Base-by-base conservation (phyloP, 257 asterid genomes). In the Solanum habrochaites region DNA sequence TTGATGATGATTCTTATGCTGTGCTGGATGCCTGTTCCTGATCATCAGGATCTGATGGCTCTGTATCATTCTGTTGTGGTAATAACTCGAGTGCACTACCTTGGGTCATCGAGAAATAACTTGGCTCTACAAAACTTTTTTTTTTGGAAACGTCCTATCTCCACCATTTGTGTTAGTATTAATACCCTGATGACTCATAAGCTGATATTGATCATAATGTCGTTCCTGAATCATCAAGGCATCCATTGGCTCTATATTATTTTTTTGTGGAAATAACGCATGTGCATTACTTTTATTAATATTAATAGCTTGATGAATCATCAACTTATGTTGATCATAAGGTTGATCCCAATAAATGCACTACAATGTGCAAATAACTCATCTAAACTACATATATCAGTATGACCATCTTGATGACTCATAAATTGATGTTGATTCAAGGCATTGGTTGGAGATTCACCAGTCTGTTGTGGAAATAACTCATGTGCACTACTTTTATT, bases 401-500 rank as follows among this genome's bases (percentile, higher is more conserved):
- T 70, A 90, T 85, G 88, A 66, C 90, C 83, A 2, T 87, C 62
- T 56, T 85, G 89, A 29, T 89, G 94, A 39, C 86, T 95, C 18
- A 91, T 40, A 40, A 35, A 58, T 1, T 58, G 73, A 32, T 83
- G 23, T 58, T 58, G 66, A 16, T 6, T 58, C 66, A 20, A 20
- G 6, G 1, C 6, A 49, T 49, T 6, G 0, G 3, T 49, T 49
- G 60, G 7, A 1, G 16, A 7, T 49, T 4, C 60, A 49, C 2
- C 21, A 4, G 6, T 49, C 60, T 15, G 21, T 49, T 49, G 60
- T 49, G 21, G 21, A 15, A 49, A 49, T 49, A 94, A 93, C 94
- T 98, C 90, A 81, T 95, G 96, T 7, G 91, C 97, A 2, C 90
- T 86, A 29, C 80, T 81, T 3, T 91, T 82, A 42, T 92, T 97